phyloP scores from a whole-genome alignment of 805 yeast genomes.

The Lipomyces lipofer region DNA sequence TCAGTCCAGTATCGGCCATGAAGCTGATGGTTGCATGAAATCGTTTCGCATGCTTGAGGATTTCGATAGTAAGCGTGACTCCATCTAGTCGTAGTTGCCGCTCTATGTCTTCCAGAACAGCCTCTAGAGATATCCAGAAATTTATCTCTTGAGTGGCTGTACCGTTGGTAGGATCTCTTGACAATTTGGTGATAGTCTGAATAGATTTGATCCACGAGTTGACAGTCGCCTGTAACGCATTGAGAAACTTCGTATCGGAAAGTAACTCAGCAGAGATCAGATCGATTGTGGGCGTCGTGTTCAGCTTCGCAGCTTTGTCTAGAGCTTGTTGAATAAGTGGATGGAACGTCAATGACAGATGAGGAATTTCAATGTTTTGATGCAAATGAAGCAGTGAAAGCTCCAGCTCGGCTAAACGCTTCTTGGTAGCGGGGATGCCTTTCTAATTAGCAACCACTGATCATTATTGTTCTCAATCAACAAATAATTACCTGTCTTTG shows the following conservation, averaged over 20 bases:
- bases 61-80: constrained; percentile 56
- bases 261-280: constrained; percentile 44
- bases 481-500: constrained; percentile 20
- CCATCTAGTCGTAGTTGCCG: constrained; percentile 58
- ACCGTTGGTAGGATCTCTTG: constrained; percentile 57
- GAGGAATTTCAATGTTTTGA: constrained; percentile 68
- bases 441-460: too few relatives aligned
- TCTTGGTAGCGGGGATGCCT: constrained; percentile 52
- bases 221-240: constrained; percentile 66
- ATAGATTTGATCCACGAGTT: constrained; percentile 73
- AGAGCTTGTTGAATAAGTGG: constrained; percentile 49
- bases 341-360: constrained; percentile 55
- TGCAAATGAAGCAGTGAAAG: constrained; percentile 66
- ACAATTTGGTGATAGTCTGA: constrained; percentile 54
- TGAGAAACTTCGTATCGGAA: constrained; percentile 58
- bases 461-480: not conserved
- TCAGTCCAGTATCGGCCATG: constrained; percentile 67
- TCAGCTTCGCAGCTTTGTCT: constrained; percentile 37
- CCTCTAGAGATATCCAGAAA: constrained; percentile 76
- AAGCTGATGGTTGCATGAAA: constrained; percentile 77
- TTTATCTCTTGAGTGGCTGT: constrained; percentile 59
- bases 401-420: constrained; percentile 67
- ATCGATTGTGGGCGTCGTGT: constrained; percentile 34
- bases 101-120: constrained; percentile 55
- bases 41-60: constrained; percentile 69